phyloP scores from a whole-genome alignment of 768 basidiomycete species.

The Naganishia randhawae region DNA sequence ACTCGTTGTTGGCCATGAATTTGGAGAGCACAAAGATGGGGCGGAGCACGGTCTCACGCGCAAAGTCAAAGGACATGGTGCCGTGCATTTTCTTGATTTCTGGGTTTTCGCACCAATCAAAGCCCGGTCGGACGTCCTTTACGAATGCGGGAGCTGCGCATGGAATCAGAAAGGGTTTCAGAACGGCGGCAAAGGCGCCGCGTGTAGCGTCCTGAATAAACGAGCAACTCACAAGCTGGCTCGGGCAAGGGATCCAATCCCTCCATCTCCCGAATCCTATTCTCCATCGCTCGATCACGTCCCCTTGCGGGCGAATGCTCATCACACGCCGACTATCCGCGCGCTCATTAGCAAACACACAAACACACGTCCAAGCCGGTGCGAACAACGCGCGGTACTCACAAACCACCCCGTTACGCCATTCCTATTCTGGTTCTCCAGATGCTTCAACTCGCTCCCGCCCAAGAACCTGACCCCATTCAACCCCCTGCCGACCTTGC shows the following conservation, averaged over 20 bases:
- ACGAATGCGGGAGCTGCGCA: conserved; percentile 43
- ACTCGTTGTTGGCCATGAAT: conserved; percentile 41
- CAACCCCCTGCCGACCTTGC: conserved; percentile 27
- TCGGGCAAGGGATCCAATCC: conserved; percentile 28
- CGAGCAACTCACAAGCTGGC: conserved; percentile 21
- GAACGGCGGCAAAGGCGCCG: neutral
- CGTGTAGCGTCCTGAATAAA: neutral
- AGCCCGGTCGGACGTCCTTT: conserved; percentile 37
- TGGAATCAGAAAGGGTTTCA: neutral
- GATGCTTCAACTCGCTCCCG: conserved; percentile 35
- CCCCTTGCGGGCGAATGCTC: conserved; percentile 33
- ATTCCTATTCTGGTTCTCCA: conserved; percentile 41
- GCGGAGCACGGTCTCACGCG: conserved; percentile 41
- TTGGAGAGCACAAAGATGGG: conserved; percentile 49
- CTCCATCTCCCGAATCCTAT: conserved; percentile 28
- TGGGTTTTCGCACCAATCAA: conserved; percentile 45
- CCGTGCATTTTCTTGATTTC: conserved; percentile 39
- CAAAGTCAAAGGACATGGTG: conserved; percentile 40
- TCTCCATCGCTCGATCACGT: conserved; percentile 27
- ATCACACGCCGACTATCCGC: conserved; percentile 41
- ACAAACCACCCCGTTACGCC: conserved; percentile 30
- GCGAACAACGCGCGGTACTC: conserved; percentile 11
- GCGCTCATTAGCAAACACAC: neutral
- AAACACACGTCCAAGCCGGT: no score
- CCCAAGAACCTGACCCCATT: conserved; percentile 34